Base-by-base conservation (phyloP, 352 stramenopile genomes). In the Globisporangium takayamanum region DNA sequence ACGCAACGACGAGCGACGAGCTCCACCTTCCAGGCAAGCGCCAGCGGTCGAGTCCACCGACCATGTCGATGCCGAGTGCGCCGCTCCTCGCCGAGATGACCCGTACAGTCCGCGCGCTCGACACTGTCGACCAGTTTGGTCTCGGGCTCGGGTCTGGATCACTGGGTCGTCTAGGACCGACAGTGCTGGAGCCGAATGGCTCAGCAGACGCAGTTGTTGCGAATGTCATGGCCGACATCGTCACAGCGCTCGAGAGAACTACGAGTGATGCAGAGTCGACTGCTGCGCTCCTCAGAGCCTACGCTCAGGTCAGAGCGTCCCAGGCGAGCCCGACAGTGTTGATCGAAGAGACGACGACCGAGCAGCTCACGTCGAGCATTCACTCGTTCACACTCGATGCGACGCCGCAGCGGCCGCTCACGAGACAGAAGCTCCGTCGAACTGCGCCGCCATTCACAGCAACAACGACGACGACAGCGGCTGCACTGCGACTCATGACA, bases 31-130 rank as follows among this genome's bases (percentile, higher is more conserved):
- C 72, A 2, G 76, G 81, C 5, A 92, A 92, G 49, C 70, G 81
- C 2, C 81, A 89, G 54, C 73, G 81, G 5, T 86, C 81, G 15
- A 88, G 77, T 52, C 77, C 78, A 1, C 72, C 70, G 0, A 52
- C 50, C 8, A 15, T 45, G 20, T 49, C 44, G 44, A 25, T 37
- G 30, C 44, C 26, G 41, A 33, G 12, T 12, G 33, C 33, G 1
- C 33, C 33, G 7, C 33, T 39, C 7, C 6, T 39, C 5, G 5
- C 33, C 2, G 33, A 39, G 33, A 12, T 39, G 33, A 12, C 5
- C 10, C 33, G 33, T 3, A 12, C 33, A 2, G 33, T 39, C 6
- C 33, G 33, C 33, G 33, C 11, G 33, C 33, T 39, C 33, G 33
- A 39, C 33, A 39, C 33, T 39, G 33, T 39, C 33, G 33, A 39